A percentile compares a stretch with the other conserved stretches of the same genome.
Conservation (phyloP, 1,284 basidiomycete genomes). For the Schizophyllum amplum region DNA sequence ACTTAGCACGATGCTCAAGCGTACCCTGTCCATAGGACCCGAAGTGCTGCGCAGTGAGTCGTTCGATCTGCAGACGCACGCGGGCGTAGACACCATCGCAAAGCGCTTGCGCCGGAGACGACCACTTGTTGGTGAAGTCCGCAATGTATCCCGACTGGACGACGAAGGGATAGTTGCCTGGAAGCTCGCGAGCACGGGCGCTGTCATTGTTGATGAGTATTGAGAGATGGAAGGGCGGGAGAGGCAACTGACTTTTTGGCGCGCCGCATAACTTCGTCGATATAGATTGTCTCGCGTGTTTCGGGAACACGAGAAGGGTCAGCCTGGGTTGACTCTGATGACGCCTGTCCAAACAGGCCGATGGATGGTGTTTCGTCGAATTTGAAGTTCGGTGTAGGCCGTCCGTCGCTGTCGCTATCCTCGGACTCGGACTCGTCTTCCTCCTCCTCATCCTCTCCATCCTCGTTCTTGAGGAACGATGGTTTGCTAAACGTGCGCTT, state of each 20-base stretch:
- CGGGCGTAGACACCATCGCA: constrained; percentile 15
- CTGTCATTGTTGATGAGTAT: constrained; percentile 7
- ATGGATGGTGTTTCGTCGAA: no score
- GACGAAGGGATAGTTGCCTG: constrained; percentile 20
- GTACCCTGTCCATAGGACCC: constrained; percentile 31
- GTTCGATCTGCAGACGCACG: constrained; percentile 12
- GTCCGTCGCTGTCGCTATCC: background rate
- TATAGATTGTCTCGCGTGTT: constrained; percentile 28
- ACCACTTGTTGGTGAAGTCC: constrained; percentile 16
- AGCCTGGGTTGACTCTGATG: no score
- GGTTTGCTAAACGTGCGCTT: constrained; percentile 1
- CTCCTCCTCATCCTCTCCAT: background rate
- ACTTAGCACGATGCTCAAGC: constrained; percentile 46
- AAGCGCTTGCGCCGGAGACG: constrained; percentile 12
- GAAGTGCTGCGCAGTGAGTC: constrained; percentile 14
- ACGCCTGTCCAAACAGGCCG: no score
- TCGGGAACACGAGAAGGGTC: background rate
- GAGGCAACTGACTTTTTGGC: constrained; percentile 33
- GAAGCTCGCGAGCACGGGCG: constrained; percentile 22
- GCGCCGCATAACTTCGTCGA: constrained; percentile 46
- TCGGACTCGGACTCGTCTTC: no score
- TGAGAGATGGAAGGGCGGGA: background rate
- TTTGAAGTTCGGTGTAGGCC: no score
- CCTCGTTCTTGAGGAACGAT: background rate
- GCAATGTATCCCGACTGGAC: constrained; percentile 19